Evolutionary conservation across 768 basidiomycete genomes (phyloP), one percentile per base, ranked within the genome.

Genomic region (Amylocystis lapponica): DNA sequence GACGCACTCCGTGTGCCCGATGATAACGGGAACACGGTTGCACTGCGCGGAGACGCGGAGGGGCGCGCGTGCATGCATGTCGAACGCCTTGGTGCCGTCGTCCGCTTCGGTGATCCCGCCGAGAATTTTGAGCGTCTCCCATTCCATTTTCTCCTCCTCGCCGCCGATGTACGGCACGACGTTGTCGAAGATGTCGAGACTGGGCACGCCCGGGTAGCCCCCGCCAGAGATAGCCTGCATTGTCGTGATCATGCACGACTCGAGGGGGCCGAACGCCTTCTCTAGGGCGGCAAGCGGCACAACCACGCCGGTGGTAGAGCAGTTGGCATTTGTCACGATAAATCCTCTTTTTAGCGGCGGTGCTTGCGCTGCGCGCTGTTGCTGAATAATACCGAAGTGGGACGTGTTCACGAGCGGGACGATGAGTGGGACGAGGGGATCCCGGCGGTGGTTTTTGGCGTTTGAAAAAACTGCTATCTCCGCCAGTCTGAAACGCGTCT

Each of bases 261-360:
- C 89, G 59, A 99, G 72, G n/a, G 93, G 94, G 5, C 96, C 96
- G 49, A 98, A 99, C 0, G 86, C 74, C 49, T 75, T 78, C 64
- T 96, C 93, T 51, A 97, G 77, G 0, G 93, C 92, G 36, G 79
- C 77, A 53, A 97, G 81, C n/a, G 93, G 90, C 46, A 96, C 79
- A 46, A 91, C 90, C 58, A 83, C 75, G 32, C 87, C 94, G 1
- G 96, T 99, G 3, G 96, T 97, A 19, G 90, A 86, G 68, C 96
- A 98, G 68, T 98, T 99, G 53, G 96, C 96, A 62, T 99, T 99
- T 45, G 93, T 94, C 49, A 99, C 84, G 62, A 99, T 94, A 71
- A 91, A 98, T 3, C 96, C 96, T 51, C 78, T 81, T 57, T 75
- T 76, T 26, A 86, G 75, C 0, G 78, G 79, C 16, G 80, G 86